Percentiles rank a stretch among this genome's conserved stretches.
Conservation (phyloP, 306 rosid genomes). For the Gillenia trifoliata region DNA sequence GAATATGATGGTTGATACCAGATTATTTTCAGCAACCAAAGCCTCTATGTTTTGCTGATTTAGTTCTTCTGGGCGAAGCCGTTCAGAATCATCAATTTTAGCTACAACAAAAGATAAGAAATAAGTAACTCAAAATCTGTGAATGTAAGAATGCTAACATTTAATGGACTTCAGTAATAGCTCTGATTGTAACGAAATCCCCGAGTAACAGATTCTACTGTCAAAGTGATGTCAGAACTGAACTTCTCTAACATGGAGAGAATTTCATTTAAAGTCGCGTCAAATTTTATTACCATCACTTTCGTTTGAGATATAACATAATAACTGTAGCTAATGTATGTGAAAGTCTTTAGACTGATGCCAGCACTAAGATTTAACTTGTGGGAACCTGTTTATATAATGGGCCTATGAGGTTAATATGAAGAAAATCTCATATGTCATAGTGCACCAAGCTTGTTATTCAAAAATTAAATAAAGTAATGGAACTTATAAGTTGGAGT, state of each 20-base stretch:
- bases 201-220: background rate
- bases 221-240: background rate
- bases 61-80: constrained; percentile 93
- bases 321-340: background rate
- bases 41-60: constrained; percentile 98
- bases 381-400: background rate
- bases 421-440: background rate
- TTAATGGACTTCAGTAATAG: background rate
- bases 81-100: constrained; percentile 77
- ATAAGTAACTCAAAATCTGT: background rate
- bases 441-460: background rate
- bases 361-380: background rate
- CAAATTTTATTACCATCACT: background rate
- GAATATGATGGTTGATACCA: constrained; percentile 45
- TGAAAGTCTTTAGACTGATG: background rate
- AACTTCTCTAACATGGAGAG: background rate
- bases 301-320: background rate
- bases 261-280: background rate
- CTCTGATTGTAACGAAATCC: background rate
- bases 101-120: constrained; percentile 33
- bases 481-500: background rate
- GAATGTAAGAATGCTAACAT: background rate
- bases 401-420: background rate
- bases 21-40: constrained; percentile 88
- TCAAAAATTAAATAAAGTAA: background rate